Evolutionary conservation across 2,329 filamentous ascomycete species (phyloP).

Genomic region (Microdochium nivale): DNA sequence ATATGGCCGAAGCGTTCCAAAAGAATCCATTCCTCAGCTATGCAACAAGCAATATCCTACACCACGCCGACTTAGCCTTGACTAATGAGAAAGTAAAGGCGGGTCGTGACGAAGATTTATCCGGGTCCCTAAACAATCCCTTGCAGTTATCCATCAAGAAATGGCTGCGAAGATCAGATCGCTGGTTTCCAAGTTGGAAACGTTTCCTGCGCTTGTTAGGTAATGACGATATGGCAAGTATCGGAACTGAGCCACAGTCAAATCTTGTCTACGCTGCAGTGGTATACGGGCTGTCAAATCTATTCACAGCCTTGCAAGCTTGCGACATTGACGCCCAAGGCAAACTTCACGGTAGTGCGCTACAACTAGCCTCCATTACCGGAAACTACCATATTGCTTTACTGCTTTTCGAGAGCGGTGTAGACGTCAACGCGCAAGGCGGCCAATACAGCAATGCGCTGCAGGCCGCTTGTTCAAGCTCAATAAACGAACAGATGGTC

Average conservation of each 20-base stretch:
- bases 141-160: not conserved
- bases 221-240: too few relatives aligned
- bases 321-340: not conserved
- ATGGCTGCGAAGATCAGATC: too few relatives aligned
- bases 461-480: too few relatives aligned
- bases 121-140: not conserved
- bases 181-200: too few relatives aligned
- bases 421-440: constrained; percentile 1
- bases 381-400: too few relatives aligned
- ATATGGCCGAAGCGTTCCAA: not conserved
- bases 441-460: too few relatives aligned
- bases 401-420: not conserved
- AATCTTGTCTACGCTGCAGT: constrained; percentile 1
- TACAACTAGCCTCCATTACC: too few relatives aligned
- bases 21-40: constrained; percentile 6
- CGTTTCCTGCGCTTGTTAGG: too few relatives aligned
- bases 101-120: not conserved
- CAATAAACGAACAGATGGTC: too few relatives aligned
- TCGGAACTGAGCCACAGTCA: too few relatives aligned
- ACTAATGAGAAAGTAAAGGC: not conserved
- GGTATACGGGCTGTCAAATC: not conserved
- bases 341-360: not conserved
- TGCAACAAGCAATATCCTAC: constrained; percentile 1
- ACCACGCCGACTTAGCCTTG: constrained; percentile 4
- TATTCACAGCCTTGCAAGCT: not conserved